These are phyloP conservation scores for Ascochyta koolunga DNA, from an alignment of 2,329 filamentous ascomycete species.

Conservation along the genomic window DNA sequence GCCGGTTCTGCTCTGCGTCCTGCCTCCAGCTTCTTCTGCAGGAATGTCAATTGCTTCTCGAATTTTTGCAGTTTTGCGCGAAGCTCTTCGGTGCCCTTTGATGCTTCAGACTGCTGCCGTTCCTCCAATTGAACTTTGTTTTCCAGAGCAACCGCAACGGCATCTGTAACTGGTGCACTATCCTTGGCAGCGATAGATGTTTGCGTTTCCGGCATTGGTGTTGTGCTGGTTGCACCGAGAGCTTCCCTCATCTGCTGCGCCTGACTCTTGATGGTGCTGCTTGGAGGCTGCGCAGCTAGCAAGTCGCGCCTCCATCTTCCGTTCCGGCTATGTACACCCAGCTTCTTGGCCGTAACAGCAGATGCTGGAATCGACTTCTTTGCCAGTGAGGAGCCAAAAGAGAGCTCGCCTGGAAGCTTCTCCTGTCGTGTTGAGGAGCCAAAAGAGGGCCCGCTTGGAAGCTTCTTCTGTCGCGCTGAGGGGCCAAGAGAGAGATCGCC, in stretches of 20 bases:
- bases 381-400: neutral
- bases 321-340: neutral
- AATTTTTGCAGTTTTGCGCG: neutral
- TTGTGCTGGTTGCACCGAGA: neutral
- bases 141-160: neutral
- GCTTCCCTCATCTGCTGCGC: neutral
- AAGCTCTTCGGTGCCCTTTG: neutral
- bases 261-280: neutral
- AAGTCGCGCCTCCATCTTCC: neutral
- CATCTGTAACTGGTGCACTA: neutral
- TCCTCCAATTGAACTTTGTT: neutral
- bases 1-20: neutral
- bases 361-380: neutral
- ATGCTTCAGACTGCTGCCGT: neutral
- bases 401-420: neutral
- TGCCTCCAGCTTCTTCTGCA: conserved; percentile 3
- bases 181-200: neutral
- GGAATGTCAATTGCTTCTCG: conserved; percentile 1
- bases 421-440: neutral
- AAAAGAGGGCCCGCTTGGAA: neutral
- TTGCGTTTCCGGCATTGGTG: neutral
- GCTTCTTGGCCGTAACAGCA: neutral
- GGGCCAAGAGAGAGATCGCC: neutral
- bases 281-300: neutral
- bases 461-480: neutral